These are phyloP conservation scores for Aspergillus unguis DNA, from an alignment of 2,329 filamentous ascomycete genomes.

Conservation along the genomic window DNA sequence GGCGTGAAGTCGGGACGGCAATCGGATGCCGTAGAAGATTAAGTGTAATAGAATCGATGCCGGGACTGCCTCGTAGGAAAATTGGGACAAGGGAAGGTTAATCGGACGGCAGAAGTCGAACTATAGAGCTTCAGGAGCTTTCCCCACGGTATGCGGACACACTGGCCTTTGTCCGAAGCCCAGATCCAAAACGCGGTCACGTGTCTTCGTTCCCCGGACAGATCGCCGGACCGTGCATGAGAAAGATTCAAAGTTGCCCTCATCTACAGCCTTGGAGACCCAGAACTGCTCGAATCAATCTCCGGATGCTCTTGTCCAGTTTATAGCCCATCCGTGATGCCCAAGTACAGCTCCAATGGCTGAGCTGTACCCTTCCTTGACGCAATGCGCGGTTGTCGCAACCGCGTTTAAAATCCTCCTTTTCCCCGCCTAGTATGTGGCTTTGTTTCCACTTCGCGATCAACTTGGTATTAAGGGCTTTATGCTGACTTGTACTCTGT, in stretches of 20 bases:
- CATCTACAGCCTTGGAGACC: not conserved
- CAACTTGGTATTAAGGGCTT: not conserved
- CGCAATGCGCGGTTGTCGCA: conserved; percentile 81
- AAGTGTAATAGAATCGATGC: conserved; percentile 49
- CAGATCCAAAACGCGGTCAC: conserved; percentile 10
- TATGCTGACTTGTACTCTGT: not conserved
- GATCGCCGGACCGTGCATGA: conserved; percentile 3
- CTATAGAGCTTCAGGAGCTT: conserved; percentile 10
- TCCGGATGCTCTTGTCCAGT: not conserved
- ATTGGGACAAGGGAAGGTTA: conserved; percentile 49
- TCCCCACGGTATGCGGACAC: conserved; percentile 11
- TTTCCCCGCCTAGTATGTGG: conserved; percentile 85
- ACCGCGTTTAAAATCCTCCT: conserved; percentile 87
- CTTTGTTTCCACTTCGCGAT: not conserved
- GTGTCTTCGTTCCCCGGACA: conserved; percentile 18
- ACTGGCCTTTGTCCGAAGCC: conserved; percentile 15
- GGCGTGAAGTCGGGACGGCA: conserved; percentile 37
- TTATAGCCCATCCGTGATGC: conserved; percentile 21
- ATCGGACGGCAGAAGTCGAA: conserved; percentile 51
- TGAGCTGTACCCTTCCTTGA: conserved; percentile 79
- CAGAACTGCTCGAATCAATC: not conserved
- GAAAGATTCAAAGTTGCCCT: not conserved
- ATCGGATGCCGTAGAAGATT: conserved; percentile 38
- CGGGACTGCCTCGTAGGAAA: conserved; percentile 48
- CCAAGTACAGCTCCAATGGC: conserved; percentile 55